Conservation (phyloP, 1,139 yeast species). For the Hemisphaericaspora lyxosophila region DNA sequence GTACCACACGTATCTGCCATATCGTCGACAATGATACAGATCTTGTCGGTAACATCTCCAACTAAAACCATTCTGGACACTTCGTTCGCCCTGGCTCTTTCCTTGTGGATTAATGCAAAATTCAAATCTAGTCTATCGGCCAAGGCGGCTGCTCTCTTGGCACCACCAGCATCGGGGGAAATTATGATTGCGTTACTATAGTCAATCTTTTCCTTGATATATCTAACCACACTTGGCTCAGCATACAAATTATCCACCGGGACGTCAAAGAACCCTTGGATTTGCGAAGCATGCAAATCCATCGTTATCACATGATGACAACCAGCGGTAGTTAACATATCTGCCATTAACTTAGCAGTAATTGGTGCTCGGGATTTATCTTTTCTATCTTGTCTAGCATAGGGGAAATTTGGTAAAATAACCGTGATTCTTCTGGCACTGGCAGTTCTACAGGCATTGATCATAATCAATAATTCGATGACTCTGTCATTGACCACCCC, state of each 20-base stretch:
- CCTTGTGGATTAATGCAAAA: constrained; percentile 95
- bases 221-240: constrained; percentile 89
- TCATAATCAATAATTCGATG: constrained; percentile 84
- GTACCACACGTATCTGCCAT: constrained; percentile 99
- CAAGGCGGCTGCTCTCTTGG: constrained; percentile 93
- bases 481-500: constrained; percentile 89
- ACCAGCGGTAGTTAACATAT: constrained; percentile 92
- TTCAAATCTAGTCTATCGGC: constrained; percentile 91
- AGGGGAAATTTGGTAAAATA: constrained; percentile 92
- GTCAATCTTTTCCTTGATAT: constrained; percentile 62
- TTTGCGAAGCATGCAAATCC: constrained; percentile 97
- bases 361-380: constrained; percentile 97
- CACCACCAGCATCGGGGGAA: constrained; percentile 99
- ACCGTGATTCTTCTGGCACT: constrained; percentile 95
- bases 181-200: constrained; percentile 69
- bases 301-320: constrained; percentile 95
- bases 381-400: constrained; percentile 96
- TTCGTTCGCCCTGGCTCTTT: constrained; percentile 92
- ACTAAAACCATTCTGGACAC: constrained; percentile 94
- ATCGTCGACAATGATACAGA: constrained; percentile 91
- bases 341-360: constrained; percentile 95
- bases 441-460: constrained; percentile 94
- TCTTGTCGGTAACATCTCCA: constrained; percentile 87
- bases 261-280: constrained; percentile 93
- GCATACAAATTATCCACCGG: constrained; percentile 97